A percentile compares a stretch with the other conserved stretches of the same genome.
Conservation (phyloP, 352 stramenopile genomes). For the Phytopythium delawarense region DNA sequence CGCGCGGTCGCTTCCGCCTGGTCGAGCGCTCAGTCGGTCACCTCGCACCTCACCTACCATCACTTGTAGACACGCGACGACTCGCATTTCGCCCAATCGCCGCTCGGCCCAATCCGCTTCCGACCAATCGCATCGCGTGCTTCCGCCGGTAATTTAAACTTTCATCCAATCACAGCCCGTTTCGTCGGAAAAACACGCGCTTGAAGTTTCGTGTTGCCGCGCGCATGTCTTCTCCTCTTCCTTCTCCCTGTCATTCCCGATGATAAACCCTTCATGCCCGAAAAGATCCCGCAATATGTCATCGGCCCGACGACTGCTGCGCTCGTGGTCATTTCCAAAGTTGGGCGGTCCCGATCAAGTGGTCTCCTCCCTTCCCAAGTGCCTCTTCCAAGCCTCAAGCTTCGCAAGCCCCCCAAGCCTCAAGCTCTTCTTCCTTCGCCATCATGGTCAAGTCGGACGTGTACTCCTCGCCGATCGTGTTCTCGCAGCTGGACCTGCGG, state of each 20-base stretch:
- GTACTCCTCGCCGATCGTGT: constrained; percentile 70
- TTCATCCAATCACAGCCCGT: constrained; percentile 5
- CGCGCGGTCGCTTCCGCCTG: background rate
- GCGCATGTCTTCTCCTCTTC: constrained; percentile 20
- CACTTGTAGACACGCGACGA: constrained; percentile 1
- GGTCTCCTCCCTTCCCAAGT: constrained; percentile 12
- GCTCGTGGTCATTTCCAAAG: constrained; percentile 40
- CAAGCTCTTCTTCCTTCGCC: background rate
- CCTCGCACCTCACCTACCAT: background rate
- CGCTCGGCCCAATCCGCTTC: background rate
- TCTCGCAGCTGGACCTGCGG: constrained; percentile 60
- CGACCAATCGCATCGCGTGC: background rate
- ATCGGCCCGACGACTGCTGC: no score
- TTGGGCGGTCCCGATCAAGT: constrained; percentile 38
- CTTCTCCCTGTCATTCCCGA: constrained; percentile 7
- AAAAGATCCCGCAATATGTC: constrained; percentile 7
- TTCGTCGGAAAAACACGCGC: constrained; percentile 10
- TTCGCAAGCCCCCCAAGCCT: background rate
- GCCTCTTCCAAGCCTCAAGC: constrained; percentile 1
- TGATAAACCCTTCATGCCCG: background rate
- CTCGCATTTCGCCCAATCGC: constrained; percentile 1
- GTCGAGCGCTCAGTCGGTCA: background rate
- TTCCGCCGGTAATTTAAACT: background rate
- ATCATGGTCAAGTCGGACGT: constrained; percentile 77
- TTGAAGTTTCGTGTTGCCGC: constrained; percentile 22